Evolutionary conservation across 2,329 filamentous ascomycete species (phyloP), one percentile per base, ranked within the genome.

Genomic region (Colletotrichum melonis): DNA sequence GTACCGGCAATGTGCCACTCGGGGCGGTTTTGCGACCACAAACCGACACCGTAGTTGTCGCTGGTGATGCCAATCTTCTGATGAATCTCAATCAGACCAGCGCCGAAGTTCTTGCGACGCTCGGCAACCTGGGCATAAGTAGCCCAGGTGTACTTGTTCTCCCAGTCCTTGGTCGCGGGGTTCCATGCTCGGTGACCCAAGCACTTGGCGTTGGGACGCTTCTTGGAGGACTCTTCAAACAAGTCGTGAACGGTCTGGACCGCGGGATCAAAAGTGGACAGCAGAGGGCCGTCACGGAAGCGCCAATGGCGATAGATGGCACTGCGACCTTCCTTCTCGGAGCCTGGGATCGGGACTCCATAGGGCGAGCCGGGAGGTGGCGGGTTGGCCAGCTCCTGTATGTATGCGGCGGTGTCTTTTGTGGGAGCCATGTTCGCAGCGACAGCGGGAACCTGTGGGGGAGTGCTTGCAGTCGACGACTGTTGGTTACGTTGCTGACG

Each of bases 21-120:
- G 2, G 93, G 92, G 75, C 94, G 89, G 82, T 97, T 97, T 81
- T 94, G 93, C 78, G 93, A 95, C 94, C 94, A 97, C 63, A 97
- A 82, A n/a, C 94, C 94, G 75, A 97, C 87, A 66, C 93, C 93
- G 79, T 93, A 93, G 80, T 92, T 91, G 42, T 88, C 84, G 35
- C 76, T 75, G n/a, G 79, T 74, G 75, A 96, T 87, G 65, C 94
- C 94, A 74, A 91, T 86, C 78, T 91, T 88, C 80, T 92, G 89
- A 83, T 97, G 94, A 76, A 98, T 84, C 82, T 97, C 93, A 52
- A 95, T 92, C 60, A 98, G 83, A 72, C 96, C 97, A 52, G 92
- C 93, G 75, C 97, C 97, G 77, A 98, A 90, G 81, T 97, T 94
- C 80, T 92, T 93, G 80, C 94, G 91, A 80, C 95, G 90, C 84